A percentile compares a stretch with the other conserved stretches of the same genome.
Conservation (phyloP, 2,329 filamentous ascomycete genomes). For the Didymella pinodella region DNA sequence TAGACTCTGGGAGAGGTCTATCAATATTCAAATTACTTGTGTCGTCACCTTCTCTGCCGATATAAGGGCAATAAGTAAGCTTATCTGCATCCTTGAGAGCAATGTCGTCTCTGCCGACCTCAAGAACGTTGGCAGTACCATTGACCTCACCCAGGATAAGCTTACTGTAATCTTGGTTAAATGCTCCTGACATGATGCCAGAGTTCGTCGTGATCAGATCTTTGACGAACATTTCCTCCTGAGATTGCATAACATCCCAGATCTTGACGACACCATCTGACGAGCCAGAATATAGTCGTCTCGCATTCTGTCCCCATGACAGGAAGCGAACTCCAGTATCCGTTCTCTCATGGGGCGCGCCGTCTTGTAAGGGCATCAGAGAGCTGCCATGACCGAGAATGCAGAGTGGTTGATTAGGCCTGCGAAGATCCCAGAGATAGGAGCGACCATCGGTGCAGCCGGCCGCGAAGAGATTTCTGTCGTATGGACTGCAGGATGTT, state of each 20-base stretch:
- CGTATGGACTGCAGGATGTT: conserved; percentile 49
- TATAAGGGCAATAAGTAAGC: conserved; percentile 41
- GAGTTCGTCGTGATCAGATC: conserved; percentile 59
- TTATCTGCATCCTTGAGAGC: conserved; percentile 39
- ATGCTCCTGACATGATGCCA: conserved; percentile 66
- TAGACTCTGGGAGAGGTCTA: not conserved
- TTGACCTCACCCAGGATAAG: conserved; percentile 66
- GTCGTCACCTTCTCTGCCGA: conserved; percentile 16
- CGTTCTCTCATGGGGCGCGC: conserved; percentile 56
- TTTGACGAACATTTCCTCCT: conserved; percentile 60
- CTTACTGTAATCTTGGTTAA: conserved; percentile 63
- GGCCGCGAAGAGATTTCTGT: conserved; percentile 62
- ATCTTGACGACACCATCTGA: conserved; percentile 68
- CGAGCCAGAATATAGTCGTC: conserved; percentile 65
- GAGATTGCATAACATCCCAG: conserved; percentile 65
- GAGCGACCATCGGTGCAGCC: conserved; percentile 67
- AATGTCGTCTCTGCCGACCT: conserved; percentile 50
- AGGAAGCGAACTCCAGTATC: conserved; percentile 67
- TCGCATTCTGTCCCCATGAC: conserved; percentile 62
- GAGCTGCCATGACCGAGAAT: conserved; percentile 60
- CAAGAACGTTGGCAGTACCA: conserved; percentile 62
- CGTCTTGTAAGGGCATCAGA: conserved; percentile 58
- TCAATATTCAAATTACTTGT: not conserved
- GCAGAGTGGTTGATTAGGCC: conserved; percentile 57
- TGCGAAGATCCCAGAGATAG: conserved; percentile 68